Percentiles rank a stretch among this genome's conserved stretches.
These are phyloP conservation scores for Cercospora zeae-maydis DNA, from an alignment of 2,329 filamentous ascomycete species.

Conservation along the genomic window DNA sequence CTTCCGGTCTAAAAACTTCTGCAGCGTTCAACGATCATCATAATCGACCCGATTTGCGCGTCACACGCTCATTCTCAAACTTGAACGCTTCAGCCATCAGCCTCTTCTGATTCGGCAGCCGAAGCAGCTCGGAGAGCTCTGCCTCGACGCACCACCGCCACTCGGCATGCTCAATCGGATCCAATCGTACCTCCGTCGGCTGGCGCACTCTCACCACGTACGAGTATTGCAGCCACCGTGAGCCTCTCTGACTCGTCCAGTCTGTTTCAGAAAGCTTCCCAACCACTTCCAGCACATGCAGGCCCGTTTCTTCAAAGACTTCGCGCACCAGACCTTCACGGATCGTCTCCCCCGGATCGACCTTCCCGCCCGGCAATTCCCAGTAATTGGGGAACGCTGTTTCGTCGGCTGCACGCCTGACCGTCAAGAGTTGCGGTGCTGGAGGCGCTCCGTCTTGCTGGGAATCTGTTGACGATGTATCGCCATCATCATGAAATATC, in stretches of 20 bases:
- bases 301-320: slow-evolving; percentile 15
- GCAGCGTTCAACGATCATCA: neutral
- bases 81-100: slow-evolving; percentile 13
- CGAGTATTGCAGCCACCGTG: slow-evolving; percentile 8
- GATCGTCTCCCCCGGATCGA: slow-evolving; percentile 12
- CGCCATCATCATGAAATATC: slow-evolving; percentile 5
- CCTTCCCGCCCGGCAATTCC: slow-evolving; percentile 17
- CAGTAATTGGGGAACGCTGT: slow-evolving; percentile 14
- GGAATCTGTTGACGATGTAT: neutral
- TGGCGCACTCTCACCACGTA: slow-evolving; percentile 11
- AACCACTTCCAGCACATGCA: slow-evolving; percentile 2
- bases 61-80: slow-evolving; percentile 10
- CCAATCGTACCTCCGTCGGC: slow-evolving; percentile 7
- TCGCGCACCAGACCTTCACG: slow-evolving; percentile 11
- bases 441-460: neutral
- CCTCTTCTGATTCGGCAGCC: slow-evolving; percentile 8
- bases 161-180: slow-evolving; percentile 16
- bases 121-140: slow-evolving; percentile 3
- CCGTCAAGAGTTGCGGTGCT: slow-evolving; percentile 9
- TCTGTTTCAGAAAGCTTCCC: neutral
- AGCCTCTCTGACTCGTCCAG: slow-evolving; percentile 6
- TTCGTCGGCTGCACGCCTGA: slow-evolving; percentile 12
- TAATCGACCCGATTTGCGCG: neutral
- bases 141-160: slow-evolving; percentile 11
- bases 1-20: neutral